phyloP scores from a whole-genome alignment of 1,284 basidiomycete genomes.

The Fistulinella cinereoalba region DNA sequence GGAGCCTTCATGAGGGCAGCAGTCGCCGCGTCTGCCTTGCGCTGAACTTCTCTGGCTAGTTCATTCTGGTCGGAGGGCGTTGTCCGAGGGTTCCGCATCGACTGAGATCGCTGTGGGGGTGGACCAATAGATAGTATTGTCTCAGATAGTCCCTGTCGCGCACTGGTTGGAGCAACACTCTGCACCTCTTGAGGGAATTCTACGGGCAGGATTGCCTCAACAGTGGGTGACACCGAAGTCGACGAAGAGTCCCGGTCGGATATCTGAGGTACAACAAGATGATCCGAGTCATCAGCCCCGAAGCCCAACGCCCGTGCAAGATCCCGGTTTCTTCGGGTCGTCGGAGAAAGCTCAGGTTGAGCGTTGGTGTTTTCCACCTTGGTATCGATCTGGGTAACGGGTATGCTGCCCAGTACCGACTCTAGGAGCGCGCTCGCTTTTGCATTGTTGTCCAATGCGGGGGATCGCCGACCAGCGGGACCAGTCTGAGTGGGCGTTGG shows the following conservation, averaged over 20 bases:
- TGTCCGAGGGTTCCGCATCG: conserved; percentile 38
- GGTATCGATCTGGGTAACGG: conserved; percentile 34
- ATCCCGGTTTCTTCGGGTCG: conserved; percentile 62
- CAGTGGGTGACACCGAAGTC: conserved; percentile 28
- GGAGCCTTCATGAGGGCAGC: conserved; percentile 60
- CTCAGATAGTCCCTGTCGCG: conserved; percentile 3
- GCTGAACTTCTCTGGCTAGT: conserved; percentile 64
- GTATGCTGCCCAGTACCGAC: conserved; percentile 66
- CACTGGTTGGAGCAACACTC: conserved; percentile 7
- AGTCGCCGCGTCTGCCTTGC: conserved; percentile 67
- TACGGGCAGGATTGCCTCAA: conserved; percentile 27
- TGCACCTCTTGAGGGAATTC: conserved; percentile 24
- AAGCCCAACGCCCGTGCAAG: conserved; percentile 69
- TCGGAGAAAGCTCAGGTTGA: conserved; percentile 42
- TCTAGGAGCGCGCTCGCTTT: conserved; percentile 65
- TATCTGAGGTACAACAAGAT: conserved; percentile 20
- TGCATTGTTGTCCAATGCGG: conserved; percentile 44
- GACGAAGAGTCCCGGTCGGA: conserved; percentile 20
- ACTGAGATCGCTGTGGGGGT: conserved; percentile 33
- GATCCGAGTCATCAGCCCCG: conserved; percentile 41
- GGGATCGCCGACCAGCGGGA: conserved; percentile 31
- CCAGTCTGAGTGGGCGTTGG: conserved; percentile 38
- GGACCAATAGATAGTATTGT: conserved; percentile 15
- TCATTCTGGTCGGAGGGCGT: conserved; percentile 46
- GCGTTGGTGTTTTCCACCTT: conserved; percentile 22